Conservation (phyloP, 495 filamentous ascomycete species). For the Hyaloscypha finlandica region DNA sequence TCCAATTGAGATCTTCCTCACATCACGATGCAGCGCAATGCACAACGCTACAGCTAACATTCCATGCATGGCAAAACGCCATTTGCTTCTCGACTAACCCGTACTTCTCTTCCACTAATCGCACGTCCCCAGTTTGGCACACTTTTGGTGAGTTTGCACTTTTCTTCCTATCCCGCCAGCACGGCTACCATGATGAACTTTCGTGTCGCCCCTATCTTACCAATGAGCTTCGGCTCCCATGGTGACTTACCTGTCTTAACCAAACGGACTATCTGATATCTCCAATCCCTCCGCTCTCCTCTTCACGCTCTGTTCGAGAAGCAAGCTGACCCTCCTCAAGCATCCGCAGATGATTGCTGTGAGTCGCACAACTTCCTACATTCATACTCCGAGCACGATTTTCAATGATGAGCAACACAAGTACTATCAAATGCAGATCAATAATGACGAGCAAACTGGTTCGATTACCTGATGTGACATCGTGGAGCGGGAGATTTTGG, state of each 20-base stretch:
- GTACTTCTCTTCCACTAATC: not conserved
- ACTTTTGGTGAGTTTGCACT: not conserved
- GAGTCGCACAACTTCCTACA: conserved; percentile 13
- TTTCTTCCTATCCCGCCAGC: not conserved
- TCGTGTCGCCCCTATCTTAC: conserved; percentile 40
- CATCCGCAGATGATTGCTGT: conserved; percentile 16
- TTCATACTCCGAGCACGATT: conserved; percentile 7
- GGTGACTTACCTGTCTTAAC: conserved; percentile 39
- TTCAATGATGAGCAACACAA: conserved; percentile 35
- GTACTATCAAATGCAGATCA: conserved; percentile 35
- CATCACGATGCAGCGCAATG: not conserved
- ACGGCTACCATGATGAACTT: conserved; percentile 34
- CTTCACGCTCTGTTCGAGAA: not conserved
- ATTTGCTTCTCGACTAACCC: not conserved
- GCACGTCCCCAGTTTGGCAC: not conserved
- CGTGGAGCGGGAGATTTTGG: not conserved
- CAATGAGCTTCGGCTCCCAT: conserved; percentile 33
- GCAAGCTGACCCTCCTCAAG: conserved; percentile 18
- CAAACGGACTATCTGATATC: conserved; percentile 38
- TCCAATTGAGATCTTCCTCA: not conserved
- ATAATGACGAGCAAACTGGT: conserved; percentile 35
- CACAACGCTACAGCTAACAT: not conserved
- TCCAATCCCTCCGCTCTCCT: not conserved
- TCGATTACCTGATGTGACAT: conserved; percentile 35
- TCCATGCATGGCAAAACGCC: not conserved